These are phyloP conservation scores for Lasiodiplodia hormozganensis DNA, from an alignment of 2,329 filamentous ascomycete genomes.

Conservation along the genomic window DNA sequence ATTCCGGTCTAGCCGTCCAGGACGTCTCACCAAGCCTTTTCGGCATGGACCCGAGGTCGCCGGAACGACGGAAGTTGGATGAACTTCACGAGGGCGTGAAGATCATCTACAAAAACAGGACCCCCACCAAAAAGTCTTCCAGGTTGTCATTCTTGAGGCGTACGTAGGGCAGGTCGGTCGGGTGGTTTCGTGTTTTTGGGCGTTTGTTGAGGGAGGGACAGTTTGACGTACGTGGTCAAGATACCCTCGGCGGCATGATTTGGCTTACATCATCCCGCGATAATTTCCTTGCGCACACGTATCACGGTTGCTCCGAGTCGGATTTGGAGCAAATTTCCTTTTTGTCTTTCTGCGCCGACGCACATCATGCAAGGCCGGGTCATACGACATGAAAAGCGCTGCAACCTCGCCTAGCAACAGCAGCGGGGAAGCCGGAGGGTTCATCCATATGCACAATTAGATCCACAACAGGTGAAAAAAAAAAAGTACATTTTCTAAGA, in stretches of 20 bases:
- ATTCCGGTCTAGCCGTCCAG: neutral
- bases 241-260: constrained; percentile 5
- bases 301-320: neutral
- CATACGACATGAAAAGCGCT: neutral
- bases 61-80: constrained; percentile 6
- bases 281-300: neutral
- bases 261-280: neutral
- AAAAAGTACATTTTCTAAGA: no score
- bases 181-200: neutral
- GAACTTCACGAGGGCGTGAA: constrained; percentile 10
- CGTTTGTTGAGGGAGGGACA: neutral
- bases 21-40: neutral
- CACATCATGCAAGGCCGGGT: neutral
- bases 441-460: neutral
- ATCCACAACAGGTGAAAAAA: neutral
- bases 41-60: neutral
- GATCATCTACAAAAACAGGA: constrained; percentile 2
- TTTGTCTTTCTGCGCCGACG: neutral
- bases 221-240: neutral
- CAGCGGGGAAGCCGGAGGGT: neutral
- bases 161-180: neutral
- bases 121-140: neutral
- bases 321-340: neutral
- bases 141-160: neutral
- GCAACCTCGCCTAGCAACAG: neutral